A percentile compares a stretch with the other conserved stretches of the same genome.
phyloP scores from a whole-genome alignment of 345 rosid genomes.

The Sisymbrium irio region DNA sequence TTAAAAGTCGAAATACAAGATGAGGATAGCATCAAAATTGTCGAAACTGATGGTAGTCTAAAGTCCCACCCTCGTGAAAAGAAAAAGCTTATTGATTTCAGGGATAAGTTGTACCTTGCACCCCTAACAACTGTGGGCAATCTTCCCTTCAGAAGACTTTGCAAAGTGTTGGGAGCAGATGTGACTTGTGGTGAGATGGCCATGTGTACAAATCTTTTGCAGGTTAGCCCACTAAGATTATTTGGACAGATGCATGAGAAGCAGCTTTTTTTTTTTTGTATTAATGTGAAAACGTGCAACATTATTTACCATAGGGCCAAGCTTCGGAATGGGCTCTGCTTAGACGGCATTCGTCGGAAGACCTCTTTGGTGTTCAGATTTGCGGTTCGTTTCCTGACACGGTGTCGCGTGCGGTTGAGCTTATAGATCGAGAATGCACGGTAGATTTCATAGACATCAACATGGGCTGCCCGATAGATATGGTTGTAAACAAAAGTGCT shows the following conservation, averaged over 20 bases:
- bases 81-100: conserved; percentile 77
- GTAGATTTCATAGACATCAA: conserved; percentile 94
- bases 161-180: conserved; percentile 91
- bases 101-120: conserved; percentile 87
- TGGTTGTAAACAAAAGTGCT: conserved; percentile 90
- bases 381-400: conserved; percentile 84
- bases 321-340: conserved; percentile 99
- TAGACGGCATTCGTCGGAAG: conserved; percentile 86
- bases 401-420: conserved; percentile 68
- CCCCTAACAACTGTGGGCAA: conserved; percentile 96
- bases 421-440: conserved; percentile 69
- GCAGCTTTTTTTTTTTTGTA: not conserved
- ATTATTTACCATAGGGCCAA: conserved; percentile 58
- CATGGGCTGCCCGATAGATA: conserved; percentile 97
- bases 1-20: conserved; percentile 30
- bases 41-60: conserved; percentile 56
- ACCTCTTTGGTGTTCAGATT: conserved; percentile 93
- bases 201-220: conserved; percentile 91
- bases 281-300: conserved; percentile 16
- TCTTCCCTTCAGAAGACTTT: conserved; percentile 94
- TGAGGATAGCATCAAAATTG: conserved; percentile 26
- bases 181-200: conserved; percentile 99
- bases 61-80: conserved; percentile 74
- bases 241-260: conserved; percentile 6
- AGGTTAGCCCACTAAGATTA: conserved; percentile 44